phyloP scores from a whole-genome alignment of 2,329 filamentous ascomycete genomes.

The Aureobasidium sp. region DNA sequence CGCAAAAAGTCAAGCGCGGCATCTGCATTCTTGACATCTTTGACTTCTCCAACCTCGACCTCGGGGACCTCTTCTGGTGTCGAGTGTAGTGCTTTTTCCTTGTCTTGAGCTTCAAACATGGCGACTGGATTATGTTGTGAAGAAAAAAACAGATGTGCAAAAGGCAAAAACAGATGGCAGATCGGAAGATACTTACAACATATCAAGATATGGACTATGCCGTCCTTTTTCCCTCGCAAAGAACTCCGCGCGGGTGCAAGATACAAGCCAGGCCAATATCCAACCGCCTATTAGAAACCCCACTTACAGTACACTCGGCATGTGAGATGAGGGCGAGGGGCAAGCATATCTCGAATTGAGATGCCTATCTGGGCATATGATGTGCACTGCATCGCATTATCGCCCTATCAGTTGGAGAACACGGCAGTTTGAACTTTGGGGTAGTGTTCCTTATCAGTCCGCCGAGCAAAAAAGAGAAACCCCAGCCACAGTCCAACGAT shows the following conservation, averaged over 20 bases:
- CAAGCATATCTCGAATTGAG: neutral
- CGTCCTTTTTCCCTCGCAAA: neutral
- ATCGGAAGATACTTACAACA: neutral
- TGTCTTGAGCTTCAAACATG: slow-evolving; percentile 11
- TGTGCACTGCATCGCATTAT: slow-evolving; percentile 7
- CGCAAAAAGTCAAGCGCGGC: slow-evolving; percentile 28
- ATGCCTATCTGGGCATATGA: slow-evolving; percentile 4
- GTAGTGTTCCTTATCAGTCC: neutral
- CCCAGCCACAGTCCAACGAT: neutral
- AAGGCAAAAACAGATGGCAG: neutral
- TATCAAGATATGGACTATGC: neutral
- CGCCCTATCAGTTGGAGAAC: slow-evolving; percentile 7
- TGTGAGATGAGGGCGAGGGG: neutral
- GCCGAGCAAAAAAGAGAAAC: neutral
- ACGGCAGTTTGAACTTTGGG: neutral
- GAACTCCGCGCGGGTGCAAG: neutral
- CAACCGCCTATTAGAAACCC: slow-evolving; percentile 3
- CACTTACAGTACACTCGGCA: neutral
- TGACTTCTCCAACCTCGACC: slow-evolving; percentile 22
- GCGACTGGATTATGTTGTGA: neutral
- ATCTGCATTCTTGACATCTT: slow-evolving; percentile 25
- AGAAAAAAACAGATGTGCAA: neutral
- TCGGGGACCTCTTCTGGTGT: neutral
- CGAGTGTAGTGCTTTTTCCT: slow-evolving; percentile 9
- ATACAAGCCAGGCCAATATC: neutral